Conservation (phyloP, 2,329 filamentous ascomycete genomes). For the Venturia aucupariae region DNA sequence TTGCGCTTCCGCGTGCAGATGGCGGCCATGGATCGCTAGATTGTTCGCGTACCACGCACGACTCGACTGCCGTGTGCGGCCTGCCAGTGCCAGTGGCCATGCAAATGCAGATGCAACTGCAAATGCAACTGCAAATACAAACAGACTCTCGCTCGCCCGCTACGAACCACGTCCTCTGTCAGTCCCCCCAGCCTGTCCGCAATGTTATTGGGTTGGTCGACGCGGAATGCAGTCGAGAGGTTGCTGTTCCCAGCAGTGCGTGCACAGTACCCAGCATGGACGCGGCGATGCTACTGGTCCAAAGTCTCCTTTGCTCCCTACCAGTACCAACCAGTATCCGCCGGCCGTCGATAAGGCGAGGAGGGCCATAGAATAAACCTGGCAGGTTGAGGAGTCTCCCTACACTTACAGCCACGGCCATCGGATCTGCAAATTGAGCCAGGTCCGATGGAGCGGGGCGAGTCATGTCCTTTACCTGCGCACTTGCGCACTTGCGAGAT, state of each 20-base stretch:
- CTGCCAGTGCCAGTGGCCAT: not conserved
- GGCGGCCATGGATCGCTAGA: not conserved
- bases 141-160: too few species aligned
- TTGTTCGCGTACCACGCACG: too few species aligned
- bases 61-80: not conserved
- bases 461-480: constrained; percentile 4
- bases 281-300: not conserved
- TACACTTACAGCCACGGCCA: not conserved
- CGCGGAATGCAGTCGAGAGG: too few species aligned
- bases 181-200: too few species aligned
- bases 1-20: constrained; percentile 2
- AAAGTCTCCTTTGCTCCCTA: not conserved
- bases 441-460: not conserved
- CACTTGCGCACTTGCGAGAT: too few species aligned
- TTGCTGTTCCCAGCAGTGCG: too few species aligned
- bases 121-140: too few species aligned
- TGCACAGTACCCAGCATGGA: not conserved
- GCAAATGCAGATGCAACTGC: too few species aligned
- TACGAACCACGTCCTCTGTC: not conserved
- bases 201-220: too few species aligned
- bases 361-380: not conserved
- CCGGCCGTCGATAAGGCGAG: constrained; percentile 2
- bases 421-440: not conserved
- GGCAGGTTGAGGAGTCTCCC: not conserved
- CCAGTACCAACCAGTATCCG: too few species aligned